Evolutionary conservation across 225 moss, liverwort and hornwort species (phyloP).

Genomic region (Physcomitrellopsis africana): DNA sequence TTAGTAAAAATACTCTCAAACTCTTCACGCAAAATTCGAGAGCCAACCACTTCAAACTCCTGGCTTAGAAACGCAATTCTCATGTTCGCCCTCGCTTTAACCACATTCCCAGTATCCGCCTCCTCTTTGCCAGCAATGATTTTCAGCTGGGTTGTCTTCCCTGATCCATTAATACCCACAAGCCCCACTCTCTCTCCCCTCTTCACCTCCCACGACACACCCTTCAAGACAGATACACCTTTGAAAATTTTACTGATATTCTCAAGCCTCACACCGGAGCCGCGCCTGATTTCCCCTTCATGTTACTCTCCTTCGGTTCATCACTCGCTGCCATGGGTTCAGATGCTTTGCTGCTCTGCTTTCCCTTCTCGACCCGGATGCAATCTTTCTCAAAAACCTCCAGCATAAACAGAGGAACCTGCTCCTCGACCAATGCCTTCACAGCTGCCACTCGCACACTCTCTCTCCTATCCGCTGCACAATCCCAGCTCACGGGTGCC

Average conservation of each 20-base stretch:
- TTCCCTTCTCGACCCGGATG: constrained; percentile 20
- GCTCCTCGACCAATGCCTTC: constrained; percentile 34
- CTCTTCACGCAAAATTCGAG: constrained; percentile 52
- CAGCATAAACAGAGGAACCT: constrained; percentile 31
- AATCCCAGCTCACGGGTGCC: not conserved
- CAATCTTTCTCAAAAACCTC: constrained; percentile 47
- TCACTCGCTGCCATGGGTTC: not conserved
- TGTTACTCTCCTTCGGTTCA: constrained; percentile 24
- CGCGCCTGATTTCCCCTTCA: constrained; percentile 34
- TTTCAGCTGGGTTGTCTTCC: constrained; percentile 61
- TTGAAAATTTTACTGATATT: constrained; percentile 57
- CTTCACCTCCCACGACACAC: constrained; percentile 58
- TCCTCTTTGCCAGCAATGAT: constrained; percentile 57
- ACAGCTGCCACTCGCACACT: constrained; percentile 36
- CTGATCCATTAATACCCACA: constrained; percentile 56
- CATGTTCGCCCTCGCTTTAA: constrained; percentile 56
- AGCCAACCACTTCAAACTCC: constrained; percentile 60
- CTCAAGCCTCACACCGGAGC: constrained; percentile 61
- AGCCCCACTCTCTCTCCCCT: constrained; percentile 57
- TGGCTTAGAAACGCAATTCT: constrained; percentile 59
- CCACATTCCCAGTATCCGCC: constrained; percentile 43
- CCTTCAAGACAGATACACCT: constrained; percentile 48
- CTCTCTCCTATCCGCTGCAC: not conserved
- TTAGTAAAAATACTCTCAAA: constrained; percentile 45
- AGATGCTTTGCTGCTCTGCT: not conserved